phyloP scores from a whole-genome alignment of 179 eudicot species.

The Spinacia oleracea region DNA sequence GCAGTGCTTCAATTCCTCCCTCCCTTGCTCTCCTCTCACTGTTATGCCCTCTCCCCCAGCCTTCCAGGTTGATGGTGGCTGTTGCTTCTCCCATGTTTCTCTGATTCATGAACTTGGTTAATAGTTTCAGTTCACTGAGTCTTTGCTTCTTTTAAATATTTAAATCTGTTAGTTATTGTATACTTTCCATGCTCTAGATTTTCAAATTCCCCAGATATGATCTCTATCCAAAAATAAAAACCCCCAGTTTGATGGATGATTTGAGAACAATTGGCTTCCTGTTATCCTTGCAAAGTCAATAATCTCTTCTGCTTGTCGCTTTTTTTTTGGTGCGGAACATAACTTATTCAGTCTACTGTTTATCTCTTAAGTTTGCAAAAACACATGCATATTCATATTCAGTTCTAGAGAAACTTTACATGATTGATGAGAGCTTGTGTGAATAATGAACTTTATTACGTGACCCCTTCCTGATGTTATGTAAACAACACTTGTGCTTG shows the following conservation, averaged over 20 bases:
- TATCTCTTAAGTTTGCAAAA: neutral
- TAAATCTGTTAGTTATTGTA: neutral
- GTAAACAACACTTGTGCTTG: neutral
- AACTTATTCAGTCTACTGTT: neutral
- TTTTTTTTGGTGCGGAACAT: neutral
- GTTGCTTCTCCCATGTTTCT: neutral
- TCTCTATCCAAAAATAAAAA: neutral
- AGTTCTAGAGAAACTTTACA: neutral
- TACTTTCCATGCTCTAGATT: neutral
- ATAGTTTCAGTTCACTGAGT: neutral
- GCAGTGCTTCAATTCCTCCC: neutral
- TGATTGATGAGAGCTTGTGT: neutral
- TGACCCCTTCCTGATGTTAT: neutral
- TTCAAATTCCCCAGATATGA: neutral
- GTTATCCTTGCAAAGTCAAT: neutral
- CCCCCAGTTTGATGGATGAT: neutral
- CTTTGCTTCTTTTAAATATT: neutral
- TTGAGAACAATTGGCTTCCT: neutral
- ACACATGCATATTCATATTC: neutral
- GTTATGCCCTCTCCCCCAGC: neutral
- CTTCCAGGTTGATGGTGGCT: neutral
- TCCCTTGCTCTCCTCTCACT: neutral
- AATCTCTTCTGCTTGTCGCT: neutral
- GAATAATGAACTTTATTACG: neutral
- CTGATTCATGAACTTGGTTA: neutral